phyloP scores from a whole-genome alignment of 139 green algal genomes.

The Deuterostichococcus epilithicus region DNA sequence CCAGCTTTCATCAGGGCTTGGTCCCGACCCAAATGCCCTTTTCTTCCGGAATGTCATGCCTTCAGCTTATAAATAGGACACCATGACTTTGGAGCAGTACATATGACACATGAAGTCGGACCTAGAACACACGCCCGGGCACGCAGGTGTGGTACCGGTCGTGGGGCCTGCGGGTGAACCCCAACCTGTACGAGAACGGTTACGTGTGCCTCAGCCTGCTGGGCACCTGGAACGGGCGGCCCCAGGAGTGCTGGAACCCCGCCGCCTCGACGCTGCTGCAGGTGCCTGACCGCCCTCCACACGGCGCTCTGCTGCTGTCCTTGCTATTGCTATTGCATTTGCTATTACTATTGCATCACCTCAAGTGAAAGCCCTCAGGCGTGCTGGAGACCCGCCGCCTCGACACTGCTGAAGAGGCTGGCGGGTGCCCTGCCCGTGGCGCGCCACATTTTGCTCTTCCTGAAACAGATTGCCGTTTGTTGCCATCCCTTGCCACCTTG shows the following conservation, averaged over 20 bases:
- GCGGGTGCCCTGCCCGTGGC: no score
- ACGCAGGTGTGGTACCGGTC: constrained; percentile 5
- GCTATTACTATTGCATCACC: no score
- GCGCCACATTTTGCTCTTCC: no score
- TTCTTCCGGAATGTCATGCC: no score
- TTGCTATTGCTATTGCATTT: no score
- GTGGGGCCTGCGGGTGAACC: constrained; percentile 65
- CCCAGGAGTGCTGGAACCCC: constrained; percentile 72
- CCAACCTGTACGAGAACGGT: constrained; percentile 71
- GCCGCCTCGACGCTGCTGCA: constrained; percentile 56
- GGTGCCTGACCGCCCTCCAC: background rate
- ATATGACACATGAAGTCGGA: no score
- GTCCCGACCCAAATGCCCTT: no score
- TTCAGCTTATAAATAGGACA: no score
- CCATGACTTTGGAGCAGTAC: no score
- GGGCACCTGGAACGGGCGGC: constrained; percentile 70
- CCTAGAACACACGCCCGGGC: no score
- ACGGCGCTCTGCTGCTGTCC: no score
- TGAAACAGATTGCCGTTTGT: background rate
- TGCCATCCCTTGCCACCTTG: background rate
- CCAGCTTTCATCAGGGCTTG: no score
- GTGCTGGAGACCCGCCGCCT: constrained; percentile 64
- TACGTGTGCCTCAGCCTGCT: constrained; percentile 85
- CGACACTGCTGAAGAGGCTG: constrained; percentile 57
- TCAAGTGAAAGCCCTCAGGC: constrained; percentile 67